Evolutionary conservation across 2,329 filamentous ascomycete genomes (phyloP).

Genomic region (Phoma sp.): DNA sequence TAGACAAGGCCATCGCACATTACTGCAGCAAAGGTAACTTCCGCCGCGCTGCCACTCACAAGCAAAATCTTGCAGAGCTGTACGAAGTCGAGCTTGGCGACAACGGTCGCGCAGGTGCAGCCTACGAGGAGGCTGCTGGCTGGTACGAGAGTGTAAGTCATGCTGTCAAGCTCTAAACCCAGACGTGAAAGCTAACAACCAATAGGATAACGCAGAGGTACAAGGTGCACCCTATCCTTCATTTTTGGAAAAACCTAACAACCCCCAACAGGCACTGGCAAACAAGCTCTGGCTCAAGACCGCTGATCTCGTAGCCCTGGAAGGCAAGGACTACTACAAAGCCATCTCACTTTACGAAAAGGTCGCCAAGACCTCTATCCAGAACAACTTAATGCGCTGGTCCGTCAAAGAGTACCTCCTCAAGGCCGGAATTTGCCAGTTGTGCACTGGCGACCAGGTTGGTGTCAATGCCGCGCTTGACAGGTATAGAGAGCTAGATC

Average conservation of each 20-base stretch:
- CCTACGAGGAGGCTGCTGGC: conserved; percentile 83
- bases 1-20: conserved; percentile 81
- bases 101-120: conserved; percentile 77
- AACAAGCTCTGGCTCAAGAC: conserved; percentile 96
- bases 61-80: conserved; percentile 86
- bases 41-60: conserved; percentile 85
- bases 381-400: conserved; percentile 74
- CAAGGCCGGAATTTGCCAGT: conserved; percentile 90
- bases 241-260: conserved; percentile 35
- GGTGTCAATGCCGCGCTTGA: conserved; percentile 81
- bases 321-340: conserved; percentile 74
- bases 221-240: background rate
- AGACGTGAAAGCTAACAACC: conserved; percentile 25
- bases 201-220: conserved; percentile 49
- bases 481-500: conserved; percentile 74
- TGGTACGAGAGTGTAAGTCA: conserved; percentile 74
- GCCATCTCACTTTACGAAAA: conserved; percentile 71
- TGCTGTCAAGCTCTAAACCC: background rate
- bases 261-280: conserved; percentile 65
- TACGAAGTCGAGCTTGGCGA: conserved; percentile 85
- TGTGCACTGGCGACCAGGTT: conserved; percentile 78
- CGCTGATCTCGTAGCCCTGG: conserved; percentile 83
- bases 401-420: conserved; percentile 92
- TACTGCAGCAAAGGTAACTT: conserved; percentile 93
- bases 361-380: conserved; percentile 78